phyloP scores from a whole-genome alignment of 2,329 filamentous ascomycete species.

The Elsinoe ampelina region DNA sequence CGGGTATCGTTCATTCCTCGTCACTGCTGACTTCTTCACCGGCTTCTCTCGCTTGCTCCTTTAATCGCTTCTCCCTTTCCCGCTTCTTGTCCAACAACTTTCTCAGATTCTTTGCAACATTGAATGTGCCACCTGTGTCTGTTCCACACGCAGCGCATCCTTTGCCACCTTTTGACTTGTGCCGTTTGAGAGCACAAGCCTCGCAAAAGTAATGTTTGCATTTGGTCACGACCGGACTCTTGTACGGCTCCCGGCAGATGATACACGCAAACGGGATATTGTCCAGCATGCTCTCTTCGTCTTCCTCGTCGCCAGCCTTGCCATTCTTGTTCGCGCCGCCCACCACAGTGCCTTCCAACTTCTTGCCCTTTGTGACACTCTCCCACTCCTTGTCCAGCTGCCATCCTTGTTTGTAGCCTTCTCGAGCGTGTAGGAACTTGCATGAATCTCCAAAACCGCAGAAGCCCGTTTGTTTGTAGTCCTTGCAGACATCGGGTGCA shows the following conservation, averaged over 20 bases:
- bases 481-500: conserved; percentile 88
- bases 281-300: conserved; percentile 64
- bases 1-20: conserved; percentile 14
- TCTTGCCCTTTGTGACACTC: conserved; percentile 53
- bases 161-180: conserved; percentile 68
- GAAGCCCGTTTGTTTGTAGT: conserved; percentile 74
- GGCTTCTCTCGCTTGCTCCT: conserved; percentile 16
- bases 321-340: conserved; percentile 48
- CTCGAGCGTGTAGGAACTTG: conserved; percentile 68
- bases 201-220: conserved; percentile 97
- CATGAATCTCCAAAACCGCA: conserved; percentile 70
- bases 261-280: conserved; percentile 85
- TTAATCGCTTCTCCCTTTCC: conserved; percentile 34
- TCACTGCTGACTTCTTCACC: conserved; percentile 17
- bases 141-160: conserved; percentile 76
- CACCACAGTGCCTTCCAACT: conserved; percentile 43
- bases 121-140: conserved; percentile 84
- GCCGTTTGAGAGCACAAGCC: conserved; percentile 74
- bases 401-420: conserved; percentile 86
- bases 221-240: conserved; percentile 71
- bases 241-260: conserved; percentile 72
- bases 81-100: conserved; percentile 68
- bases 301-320: conserved; percentile 38
- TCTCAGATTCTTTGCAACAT: conserved; percentile 72
- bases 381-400: conserved; percentile 95